Percentiles rank a stretch among this genome's conserved stretches.
These are phyloP conservation scores for Trichophyton equinum DNA, from an alignment of 2,329 filamentous ascomycete species.

Conservation along the genomic window DNA sequence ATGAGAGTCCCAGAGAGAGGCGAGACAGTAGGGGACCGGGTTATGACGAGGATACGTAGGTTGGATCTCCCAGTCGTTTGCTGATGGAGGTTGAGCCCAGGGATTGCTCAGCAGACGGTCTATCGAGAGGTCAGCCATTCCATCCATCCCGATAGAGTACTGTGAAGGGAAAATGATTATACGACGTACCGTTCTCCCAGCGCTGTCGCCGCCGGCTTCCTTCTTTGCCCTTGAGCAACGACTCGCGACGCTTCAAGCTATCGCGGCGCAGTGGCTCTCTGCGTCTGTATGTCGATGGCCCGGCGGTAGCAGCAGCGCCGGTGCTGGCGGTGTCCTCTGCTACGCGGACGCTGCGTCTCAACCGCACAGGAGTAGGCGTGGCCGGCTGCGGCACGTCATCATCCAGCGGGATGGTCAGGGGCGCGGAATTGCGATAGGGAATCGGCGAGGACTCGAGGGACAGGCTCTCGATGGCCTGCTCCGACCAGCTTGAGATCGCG, in stretches of 20 bases:
- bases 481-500: constrained; percentile 57
- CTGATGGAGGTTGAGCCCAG: constrained; percentile 67
- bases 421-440: constrained; percentile 32
- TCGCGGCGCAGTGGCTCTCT: constrained; percentile 20
- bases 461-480: constrained; percentile 30
- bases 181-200: constrained; percentile 74
- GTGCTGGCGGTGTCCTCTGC: constrained; percentile 6
- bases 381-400: constrained; percentile 28
- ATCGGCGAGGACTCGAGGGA: constrained; percentile 7
- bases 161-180: too few species aligned
- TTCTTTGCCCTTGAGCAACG: constrained; percentile 76
- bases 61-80: constrained; percentile 68
- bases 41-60: constrained; percentile 66
- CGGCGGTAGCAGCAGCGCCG: background rate
- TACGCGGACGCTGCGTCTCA: constrained; percentile 20
- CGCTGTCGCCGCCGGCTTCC: constrained; percentile 72
- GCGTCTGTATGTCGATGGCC: constrained; percentile 29
- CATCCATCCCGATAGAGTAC: too few species aligned
- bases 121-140: constrained; percentile 24
- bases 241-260: constrained; percentile 56
- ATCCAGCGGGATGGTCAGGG: constrained; percentile 66
- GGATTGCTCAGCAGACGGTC: constrained; percentile 81
- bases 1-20: constrained; percentile 66
- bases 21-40: constrained; percentile 75
- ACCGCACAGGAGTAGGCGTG: background rate